Conservation (phyloP, 2,329 filamentous ascomycete genomes). For the Fusarium liriodendri region DNA sequence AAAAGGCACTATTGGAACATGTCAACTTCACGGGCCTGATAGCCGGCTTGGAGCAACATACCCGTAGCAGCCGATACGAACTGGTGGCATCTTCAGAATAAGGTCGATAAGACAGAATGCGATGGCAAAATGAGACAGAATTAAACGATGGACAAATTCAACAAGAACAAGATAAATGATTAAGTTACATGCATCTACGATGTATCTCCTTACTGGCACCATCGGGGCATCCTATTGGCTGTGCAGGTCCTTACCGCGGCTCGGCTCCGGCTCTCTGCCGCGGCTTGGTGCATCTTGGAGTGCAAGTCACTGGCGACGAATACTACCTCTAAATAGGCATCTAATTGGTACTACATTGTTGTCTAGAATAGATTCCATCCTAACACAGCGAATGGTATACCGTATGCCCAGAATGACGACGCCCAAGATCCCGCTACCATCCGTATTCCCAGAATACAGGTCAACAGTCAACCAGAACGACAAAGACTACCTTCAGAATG, state of each 20-base stretch:
- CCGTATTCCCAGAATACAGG: not conserved
- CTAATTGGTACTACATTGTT: not conserved
- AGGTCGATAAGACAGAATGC: not conserved
- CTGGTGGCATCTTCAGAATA: not conserved
- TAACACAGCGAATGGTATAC: not conserved
- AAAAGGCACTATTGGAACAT: not conserved
- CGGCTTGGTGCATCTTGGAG: not conserved
- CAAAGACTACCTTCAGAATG: not conserved
- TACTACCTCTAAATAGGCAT: not conserved
- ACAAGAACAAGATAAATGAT: not conserved
- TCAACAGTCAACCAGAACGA: not conserved
- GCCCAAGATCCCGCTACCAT: not conserved
- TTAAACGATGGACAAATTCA: not conserved
- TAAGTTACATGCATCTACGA: not conserved
- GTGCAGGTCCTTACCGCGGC: not conserved
- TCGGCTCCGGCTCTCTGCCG: not conserved
- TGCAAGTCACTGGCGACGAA: not conserved
- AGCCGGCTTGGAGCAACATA: not conserved
- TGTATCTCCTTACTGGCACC: not conserved
- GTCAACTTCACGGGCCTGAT: not conserved
- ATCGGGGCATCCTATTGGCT: not conserved
- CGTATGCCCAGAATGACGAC: not conserved
- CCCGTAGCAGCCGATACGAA: not conserved
- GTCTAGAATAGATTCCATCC: not conserved
- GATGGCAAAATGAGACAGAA: not conserved